phyloP scores from a whole-genome alignment of 495 filamentous ascomycete genomes.

The Aspergillus olivimuriae region DNA sequence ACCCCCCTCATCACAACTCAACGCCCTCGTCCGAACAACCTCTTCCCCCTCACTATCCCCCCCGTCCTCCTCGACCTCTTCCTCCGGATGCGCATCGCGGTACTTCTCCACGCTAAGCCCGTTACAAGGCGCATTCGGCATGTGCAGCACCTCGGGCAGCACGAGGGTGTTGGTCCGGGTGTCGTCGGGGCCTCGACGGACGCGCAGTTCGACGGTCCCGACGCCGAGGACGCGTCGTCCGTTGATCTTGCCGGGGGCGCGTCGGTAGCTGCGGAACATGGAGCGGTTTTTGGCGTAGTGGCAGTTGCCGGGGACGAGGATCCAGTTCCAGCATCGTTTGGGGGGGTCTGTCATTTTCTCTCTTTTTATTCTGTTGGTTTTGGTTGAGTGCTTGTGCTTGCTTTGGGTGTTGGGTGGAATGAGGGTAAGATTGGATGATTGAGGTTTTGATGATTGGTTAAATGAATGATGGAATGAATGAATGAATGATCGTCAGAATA shows the following conservation, averaged over 20 bases:
- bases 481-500: not conserved
- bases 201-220: constrained; percentile 18
- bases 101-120: constrained; percentile 14
- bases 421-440: not conserved
- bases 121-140: constrained; percentile 21
- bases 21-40: constrained; percentile 5
- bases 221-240: constrained; percentile 12
- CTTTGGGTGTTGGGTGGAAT: not conserved
- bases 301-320: constrained; percentile 13
- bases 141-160: constrained; percentile 19
- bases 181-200: constrained; percentile 8
- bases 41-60: constrained; percentile 6
- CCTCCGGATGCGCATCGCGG: not conserved
- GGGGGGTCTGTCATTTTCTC: constrained; percentile 4
- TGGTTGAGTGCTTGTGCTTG: not conserved
- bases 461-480: not conserved
- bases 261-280: constrained; percentile 18
- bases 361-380: too few species aligned
- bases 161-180: constrained; percentile 10
- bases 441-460: not conserved
- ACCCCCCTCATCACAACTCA: constrained; percentile 17
- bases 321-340: constrained; percentile 22
- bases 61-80: not conserved
- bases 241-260: constrained; percentile 8
- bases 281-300: constrained; percentile 26